Base-by-base conservation (phyloP, 1,284 basidiomycete genomes). In the Chalciporus piperatoides region DNA sequence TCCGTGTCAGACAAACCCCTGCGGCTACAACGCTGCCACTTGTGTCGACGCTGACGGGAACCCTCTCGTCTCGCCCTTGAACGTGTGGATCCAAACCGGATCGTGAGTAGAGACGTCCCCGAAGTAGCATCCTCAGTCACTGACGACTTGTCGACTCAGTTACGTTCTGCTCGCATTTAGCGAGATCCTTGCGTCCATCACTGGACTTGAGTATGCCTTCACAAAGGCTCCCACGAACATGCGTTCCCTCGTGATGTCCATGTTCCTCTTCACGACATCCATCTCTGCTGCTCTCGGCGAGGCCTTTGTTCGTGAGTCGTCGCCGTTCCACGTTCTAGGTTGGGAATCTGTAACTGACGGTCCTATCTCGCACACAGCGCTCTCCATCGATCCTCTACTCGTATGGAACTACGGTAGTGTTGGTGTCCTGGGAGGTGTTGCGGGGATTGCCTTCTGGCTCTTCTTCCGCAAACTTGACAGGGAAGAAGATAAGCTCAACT, bases 131-230 rank as follows among this genome's bases (percentile, higher is more conserved):
- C 12, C 23, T 19, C 21, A 11, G 33, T 15, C n/a, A 25, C 44
- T 52, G 4, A 52, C 27, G 12, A 6, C 10, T 21, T 19, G 3
- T 39, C n/a, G 12, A 21, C 19, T 23, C 15, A 75, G 73, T 21
- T 87, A 86, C 63, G 67, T 88, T 48, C 69, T 90, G 28, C 76
- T 89, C 58, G 85, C 83, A 4, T 74, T 86, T 59, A 82, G 79
- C 59, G 84, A 90, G 72, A 91, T 95, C 62, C 79, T 95, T 46
- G 89, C 90, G 1, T 89, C 86, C 8, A 90, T 95, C 68, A 92
- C 90, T 0, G 84, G 84, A 8, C 74, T 88, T 56, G 92, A 95
- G 68, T 92, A 92, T 65, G 92, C 90, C n/a, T 92, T 89, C 73
- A 90, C 86, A 52, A 92, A 91, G 64, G 84, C 86, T 11, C 87